Percentiles rank a stretch among this genome's conserved stretches.
Conservation (phyloP, 805 yeast genomes). For the Yamadazyma laniorum region DNA sequence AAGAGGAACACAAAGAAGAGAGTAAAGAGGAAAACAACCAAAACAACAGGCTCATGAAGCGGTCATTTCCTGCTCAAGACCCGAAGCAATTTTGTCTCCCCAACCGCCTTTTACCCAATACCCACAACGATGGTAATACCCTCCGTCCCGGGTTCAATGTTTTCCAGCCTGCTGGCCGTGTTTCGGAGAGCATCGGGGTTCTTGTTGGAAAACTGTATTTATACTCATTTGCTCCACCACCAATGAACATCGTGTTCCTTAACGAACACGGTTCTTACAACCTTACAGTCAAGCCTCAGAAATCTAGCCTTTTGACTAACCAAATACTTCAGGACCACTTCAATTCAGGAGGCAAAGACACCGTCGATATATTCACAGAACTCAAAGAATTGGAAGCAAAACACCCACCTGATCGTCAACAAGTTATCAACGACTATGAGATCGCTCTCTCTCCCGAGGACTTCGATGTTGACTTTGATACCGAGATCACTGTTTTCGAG, state of each 20-base stretch:
- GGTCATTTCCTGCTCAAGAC: conserved; percentile 7
- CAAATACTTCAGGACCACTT: conserved; percentile 9
- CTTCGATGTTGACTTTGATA: conserved; percentile 23
- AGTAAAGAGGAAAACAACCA: background rate
- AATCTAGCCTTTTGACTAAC: conserved; percentile 26
- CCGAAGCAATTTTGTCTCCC: conserved; percentile 20
- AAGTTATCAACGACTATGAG: conserved; percentile 27
- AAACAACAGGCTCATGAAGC: conserved; percentile 7
- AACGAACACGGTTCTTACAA: conserved; percentile 36
- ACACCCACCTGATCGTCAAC: conserved; percentile 17
- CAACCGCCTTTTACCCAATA: conserved; percentile 13
- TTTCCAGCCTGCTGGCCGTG: conserved; percentile 27
- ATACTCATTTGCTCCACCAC: conserved; percentile 40
- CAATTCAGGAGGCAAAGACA: conserved; percentile 5
- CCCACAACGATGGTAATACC: conserved; percentile 20
- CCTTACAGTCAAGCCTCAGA: conserved; percentile 17
- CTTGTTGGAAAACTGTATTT: conserved; percentile 40
- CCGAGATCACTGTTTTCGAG: conserved; percentile 18
- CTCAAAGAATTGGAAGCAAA: conserved; percentile 19
- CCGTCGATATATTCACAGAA: conserved; percentile 19
- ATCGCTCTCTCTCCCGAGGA: conserved; percentile 25
- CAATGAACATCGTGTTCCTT: conserved; percentile 36
- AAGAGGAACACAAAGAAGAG: conserved; percentile 3
- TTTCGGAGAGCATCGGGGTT: conserved; percentile 25
- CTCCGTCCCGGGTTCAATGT: conserved; percentile 40